Evolutionary conservation across 2,329 filamentous ascomycete genomes (phyloP), one percentile per base, ranked within the genome.

Genomic region (Pseudogymnoascus pannorum): DNA sequence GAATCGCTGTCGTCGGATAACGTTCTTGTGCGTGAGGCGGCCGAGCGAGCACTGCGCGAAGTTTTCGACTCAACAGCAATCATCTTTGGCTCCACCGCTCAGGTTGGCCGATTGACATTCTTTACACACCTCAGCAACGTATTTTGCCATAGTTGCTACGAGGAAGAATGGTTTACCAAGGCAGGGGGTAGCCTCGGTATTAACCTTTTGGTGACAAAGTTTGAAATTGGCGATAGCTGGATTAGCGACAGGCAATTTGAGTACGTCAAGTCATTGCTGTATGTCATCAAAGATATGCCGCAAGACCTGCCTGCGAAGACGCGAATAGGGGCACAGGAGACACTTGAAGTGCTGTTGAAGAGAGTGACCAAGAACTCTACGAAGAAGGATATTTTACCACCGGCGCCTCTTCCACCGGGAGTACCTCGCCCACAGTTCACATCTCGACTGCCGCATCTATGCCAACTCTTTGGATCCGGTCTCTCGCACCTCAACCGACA

Each of bases 141-240:
- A 0, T 96, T 97, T 72, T 94, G 91, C 68, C 94, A 99, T 72
- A 92, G 91, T 66, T 99, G 94, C 73, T 92, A 97, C 69, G 92
- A 94, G 69, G 93, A 99, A 72, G 94, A 99, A 69, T 99, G 95
- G 94, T 99, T 96, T 71, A 92, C 92, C 59, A 99, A 99, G 75
- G 89, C 92, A 36, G 94, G 93, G 57, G 94, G 94, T 38, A 92
- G 89, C 60, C 77, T 93, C 18, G 95, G 95, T 61, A 97, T 99
- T 69, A 88, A 90, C 69, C 87, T 95, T 61, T 78, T 99, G 62
- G 87, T 93, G 31, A 93, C 90, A 2, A 88, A 93, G 67, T 79
- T 97, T 61, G 87, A 93, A 60, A 81, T 99, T 54, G 91, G 91
- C 42, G 89, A 95, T 69, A 73, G 78, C 1, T 99, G 94, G 91